Evolutionary conservation across 257 asterid genomes (phyloP).

Genomic region (Solanum medicagineum): DNA sequence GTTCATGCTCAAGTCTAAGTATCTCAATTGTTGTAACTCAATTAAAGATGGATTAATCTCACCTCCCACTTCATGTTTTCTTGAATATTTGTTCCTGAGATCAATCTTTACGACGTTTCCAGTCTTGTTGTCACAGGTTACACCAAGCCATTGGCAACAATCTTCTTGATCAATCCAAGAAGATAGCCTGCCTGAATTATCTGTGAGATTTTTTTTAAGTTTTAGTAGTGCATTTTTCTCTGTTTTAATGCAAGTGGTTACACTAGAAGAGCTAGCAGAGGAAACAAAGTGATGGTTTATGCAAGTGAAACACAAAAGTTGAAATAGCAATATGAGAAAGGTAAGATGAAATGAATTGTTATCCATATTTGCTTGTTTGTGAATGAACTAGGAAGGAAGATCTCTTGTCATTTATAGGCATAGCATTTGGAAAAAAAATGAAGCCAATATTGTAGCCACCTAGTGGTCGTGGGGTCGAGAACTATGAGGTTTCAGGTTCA

Average conservation of each 20-base stretch:
- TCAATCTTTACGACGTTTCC: conserved; percentile 11
- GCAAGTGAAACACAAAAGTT: neutral
- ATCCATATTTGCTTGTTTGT: neutral
- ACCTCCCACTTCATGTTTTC: neutral
- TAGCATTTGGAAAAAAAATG: neutral
- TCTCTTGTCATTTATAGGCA: neutral
- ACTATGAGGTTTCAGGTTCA: neutral
- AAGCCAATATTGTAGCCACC: neutral
- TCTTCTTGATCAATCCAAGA: conserved; percentile 18
- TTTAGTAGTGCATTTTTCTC: conserved; percentile 13
- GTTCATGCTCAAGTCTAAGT: conserved; percentile 28
- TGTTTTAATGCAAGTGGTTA: conserved; percentile 3
- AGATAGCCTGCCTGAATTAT: conserved; percentile 19
- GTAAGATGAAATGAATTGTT: neutral
- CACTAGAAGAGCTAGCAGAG: neutral
- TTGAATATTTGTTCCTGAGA: conserved; percentile 6
- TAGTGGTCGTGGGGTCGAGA: neutral
- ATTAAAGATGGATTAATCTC: conserved; percentile 16
- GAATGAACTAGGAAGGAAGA: neutral
- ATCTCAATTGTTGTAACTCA: conserved; percentile 10
- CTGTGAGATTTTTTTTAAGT: conserved; percentile 16
- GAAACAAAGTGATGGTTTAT: neutral
- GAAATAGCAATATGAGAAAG: neutral
- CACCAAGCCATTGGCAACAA: conserved; percentile 28
- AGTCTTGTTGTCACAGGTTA: conserved; percentile 13